Percentiles rank a stretch among this genome's conserved stretches.
These are phyloP conservation scores for Adansonia rubrostipa DNA, from an alignment of 441 rosid species.

Conservation along the genomic window DNA sequence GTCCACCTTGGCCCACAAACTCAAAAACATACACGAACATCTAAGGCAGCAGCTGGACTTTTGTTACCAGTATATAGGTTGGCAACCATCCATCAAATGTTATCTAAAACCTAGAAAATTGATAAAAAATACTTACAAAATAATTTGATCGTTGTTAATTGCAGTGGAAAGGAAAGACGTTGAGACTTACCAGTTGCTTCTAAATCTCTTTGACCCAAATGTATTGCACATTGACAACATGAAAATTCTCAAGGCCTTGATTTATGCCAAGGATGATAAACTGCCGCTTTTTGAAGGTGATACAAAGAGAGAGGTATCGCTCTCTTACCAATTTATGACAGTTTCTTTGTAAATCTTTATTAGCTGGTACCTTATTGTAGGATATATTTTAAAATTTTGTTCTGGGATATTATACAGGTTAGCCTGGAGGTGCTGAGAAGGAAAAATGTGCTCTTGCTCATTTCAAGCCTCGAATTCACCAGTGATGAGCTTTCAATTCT, in stretches of 20 bases:
- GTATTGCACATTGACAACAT: conserved; percentile 49
- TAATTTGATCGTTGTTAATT: background rate
- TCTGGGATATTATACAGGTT: conserved; percentile 10
- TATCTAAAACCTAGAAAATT: background rate
- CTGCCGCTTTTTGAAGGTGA: conserved; percentile 44
- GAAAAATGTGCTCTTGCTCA: conserved; percentile 63
- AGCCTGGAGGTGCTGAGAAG: conserved; percentile 61
- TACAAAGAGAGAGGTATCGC: conserved; percentile 52
- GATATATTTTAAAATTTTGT: background rate
- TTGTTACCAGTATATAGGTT: conserved; percentile 56
- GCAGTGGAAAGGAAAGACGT: conserved; percentile 40
- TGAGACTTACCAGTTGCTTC: conserved; percentile 39
- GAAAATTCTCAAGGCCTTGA: conserved; percentile 46
- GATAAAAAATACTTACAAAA: background rate
- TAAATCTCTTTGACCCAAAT: conserved; percentile 20
- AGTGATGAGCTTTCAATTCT: conserved; percentile 62
- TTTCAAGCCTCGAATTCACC: conserved; percentile 61
- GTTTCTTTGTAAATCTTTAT: no score
- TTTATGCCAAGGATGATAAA: conserved; percentile 44
- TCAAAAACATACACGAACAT: conserved; percentile 62
- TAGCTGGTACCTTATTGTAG: no score
- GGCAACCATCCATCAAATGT: no score
- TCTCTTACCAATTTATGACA: no score
- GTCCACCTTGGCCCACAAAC: conserved; percentile 74
- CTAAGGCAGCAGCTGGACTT: conserved; percentile 50